A percentile compares a stretch with the other conserved stretches of the same genome.
phyloP scores from a whole-genome alignment of 768 basidiomycete genomes.

The Boletus tomentosulus region DNA sequence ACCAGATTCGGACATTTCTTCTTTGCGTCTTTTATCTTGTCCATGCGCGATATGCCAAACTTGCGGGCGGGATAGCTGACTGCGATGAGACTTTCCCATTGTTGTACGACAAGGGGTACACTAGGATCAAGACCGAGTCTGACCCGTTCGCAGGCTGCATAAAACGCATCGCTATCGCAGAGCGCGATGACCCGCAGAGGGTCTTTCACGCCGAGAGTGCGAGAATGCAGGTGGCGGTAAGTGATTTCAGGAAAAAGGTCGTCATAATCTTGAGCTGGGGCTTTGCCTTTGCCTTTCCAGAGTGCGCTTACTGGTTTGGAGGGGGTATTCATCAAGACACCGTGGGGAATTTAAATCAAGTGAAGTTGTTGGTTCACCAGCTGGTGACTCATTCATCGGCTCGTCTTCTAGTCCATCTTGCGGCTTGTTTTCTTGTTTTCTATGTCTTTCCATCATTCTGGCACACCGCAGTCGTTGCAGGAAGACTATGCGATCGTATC shows the following conservation, averaged over 20 bases:
- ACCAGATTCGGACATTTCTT: slow-evolving; percentile 81
- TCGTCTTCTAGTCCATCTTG: neutral
- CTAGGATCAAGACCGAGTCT: slow-evolving; percentile 62
- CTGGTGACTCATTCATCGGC: too few relatives aligned
- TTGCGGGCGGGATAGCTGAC: slow-evolving; percentile 93
- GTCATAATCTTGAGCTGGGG: slow-evolving; percentile 43
- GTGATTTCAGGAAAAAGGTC: slow-evolving; percentile 69
- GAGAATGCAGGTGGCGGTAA: slow-evolving; percentile 71
- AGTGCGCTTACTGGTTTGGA: slow-evolving; percentile 12
- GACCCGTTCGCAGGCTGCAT: slow-evolving; percentile 81
- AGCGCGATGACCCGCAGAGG: slow-evolving; percentile 83
- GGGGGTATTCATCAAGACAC: neutral
- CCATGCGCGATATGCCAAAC: slow-evolving; percentile 92
- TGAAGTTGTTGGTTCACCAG: neutral
- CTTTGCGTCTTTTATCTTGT: slow-evolving; percentile 75
- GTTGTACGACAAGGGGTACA: slow-evolving; percentile 75
- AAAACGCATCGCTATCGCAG: slow-evolving; percentile 87
- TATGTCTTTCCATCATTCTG: slow-evolving; percentile 19
- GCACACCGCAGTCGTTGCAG: slow-evolving; percentile 42
- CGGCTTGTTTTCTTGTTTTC: neutral
- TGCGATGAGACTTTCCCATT: slow-evolving; percentile 89
- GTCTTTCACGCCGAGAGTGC: slow-evolving; percentile 64
- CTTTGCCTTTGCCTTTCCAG: slow-evolving; percentile 59
- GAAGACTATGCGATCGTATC: slow-evolving; percentile 65
- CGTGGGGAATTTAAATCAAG: neutral